phyloP scores from a whole-genome alignment of 352 stramenopile species.

The Thalassiosira pacifica region DNA sequence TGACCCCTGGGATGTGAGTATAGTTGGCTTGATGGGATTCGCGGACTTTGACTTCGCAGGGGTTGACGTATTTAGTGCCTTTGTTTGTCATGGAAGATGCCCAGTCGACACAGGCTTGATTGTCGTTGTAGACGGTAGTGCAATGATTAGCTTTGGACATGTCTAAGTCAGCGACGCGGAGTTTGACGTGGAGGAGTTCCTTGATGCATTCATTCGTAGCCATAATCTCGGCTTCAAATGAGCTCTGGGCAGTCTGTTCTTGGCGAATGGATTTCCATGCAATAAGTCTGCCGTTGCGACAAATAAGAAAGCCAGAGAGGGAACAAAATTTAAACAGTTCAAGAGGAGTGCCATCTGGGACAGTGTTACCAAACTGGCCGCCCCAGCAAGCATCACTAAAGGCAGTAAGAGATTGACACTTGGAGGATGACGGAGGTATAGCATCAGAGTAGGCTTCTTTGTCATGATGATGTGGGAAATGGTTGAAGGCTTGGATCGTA shows the following conservation, averaged over 20 bases:
- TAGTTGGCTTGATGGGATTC: not conserved
- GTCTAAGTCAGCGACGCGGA: not conserved
- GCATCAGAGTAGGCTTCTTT: constrained; percentile 1
- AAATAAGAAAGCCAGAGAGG: not conserved
- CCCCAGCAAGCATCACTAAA: constrained; percentile 14
- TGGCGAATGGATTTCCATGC: not conserved
- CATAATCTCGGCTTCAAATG: not conserved
- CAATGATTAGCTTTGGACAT: not conserved
- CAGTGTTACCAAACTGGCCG: not conserved
- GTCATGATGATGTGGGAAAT: not conserved
- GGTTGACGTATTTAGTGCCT: constrained; percentile 9
- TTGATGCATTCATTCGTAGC: constrained; percentile 5
- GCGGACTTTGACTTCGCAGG: constrained; percentile 1
- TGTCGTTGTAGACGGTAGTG: constrained; percentile 41
- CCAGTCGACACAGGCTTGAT: constrained; percentile 20
- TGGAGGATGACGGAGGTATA: not conserved
- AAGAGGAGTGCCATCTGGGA: not conserved
- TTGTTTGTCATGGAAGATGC: not conserved
- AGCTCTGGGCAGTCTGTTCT: no score
- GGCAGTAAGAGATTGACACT: not conserved
- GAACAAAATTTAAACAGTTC: constrained; percentile 3
- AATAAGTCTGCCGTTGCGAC: not conserved
- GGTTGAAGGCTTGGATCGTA: constrained; percentile 21
- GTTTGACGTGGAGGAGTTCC: constrained; percentile 1
- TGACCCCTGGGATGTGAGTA: not conserved